Conservation (phyloP, 1,139 yeast species). For the Nakaseomyces sp. region DNA sequence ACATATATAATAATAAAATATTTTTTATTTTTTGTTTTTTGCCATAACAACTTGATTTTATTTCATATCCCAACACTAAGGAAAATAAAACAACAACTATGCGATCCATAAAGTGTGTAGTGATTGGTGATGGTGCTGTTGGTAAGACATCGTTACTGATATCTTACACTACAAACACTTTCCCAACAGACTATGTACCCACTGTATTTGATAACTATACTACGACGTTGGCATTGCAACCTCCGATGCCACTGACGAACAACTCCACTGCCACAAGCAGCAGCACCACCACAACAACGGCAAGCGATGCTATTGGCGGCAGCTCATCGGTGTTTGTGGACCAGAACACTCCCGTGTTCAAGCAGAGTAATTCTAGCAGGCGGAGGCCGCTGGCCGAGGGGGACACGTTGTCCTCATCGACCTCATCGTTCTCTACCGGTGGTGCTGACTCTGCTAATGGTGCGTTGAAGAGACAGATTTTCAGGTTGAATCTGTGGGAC, state of each 20-base stretch:
- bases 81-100: slow-evolving; percentile 30
- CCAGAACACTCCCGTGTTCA: slow-evolving; percentile 6
- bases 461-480: slow-evolving; percentile 42
- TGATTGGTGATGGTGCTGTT: slow-evolving; percentile 94
- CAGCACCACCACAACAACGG: slow-evolving; percentile 43
- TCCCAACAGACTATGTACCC: slow-evolving; percentile 93
- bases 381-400: slow-evolving; percentile 2
- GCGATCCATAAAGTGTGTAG: slow-evolving; percentile 93
- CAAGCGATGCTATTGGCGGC: too few species aligned
- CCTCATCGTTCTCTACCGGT: slow-evolving; percentile 2
- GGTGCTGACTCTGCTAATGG: slow-evolving; percentile 59
- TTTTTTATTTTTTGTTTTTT: too few species aligned
- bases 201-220: slow-evolving; percentile 88
- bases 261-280: slow-evolving; percentile 72
- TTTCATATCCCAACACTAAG: background rate
- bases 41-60: too few species aligned
- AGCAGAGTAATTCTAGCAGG: slow-evolving; percentile 3
- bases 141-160: slow-evolving; percentile 88
- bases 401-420: slow-evolving; percentile 1
- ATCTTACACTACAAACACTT: slow-evolving; percentile 86
- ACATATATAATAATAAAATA: too few species aligned
- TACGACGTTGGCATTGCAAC: slow-evolving; percentile 39
- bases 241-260: slow-evolving; percentile 44
- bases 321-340: background rate
- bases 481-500: slow-evolving; percentile 86